Evolutionary conservation across 2,329 filamentous ascomycete species (phyloP), one percentile per base, ranked within the genome.

Genomic region (Periconia digitata): DNA sequence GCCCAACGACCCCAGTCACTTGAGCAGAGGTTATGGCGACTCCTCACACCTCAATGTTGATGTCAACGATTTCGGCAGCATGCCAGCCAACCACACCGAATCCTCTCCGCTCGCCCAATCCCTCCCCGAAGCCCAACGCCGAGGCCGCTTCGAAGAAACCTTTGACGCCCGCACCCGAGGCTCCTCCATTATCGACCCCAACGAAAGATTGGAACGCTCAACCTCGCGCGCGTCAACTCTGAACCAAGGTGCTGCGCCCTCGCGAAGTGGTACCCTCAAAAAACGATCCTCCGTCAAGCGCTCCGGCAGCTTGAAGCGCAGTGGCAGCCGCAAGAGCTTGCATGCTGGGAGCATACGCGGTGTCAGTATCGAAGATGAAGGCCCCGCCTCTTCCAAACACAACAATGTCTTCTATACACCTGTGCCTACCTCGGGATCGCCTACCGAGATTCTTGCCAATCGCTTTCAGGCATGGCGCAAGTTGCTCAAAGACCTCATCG

Each of bases 401-500:
- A 87, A 92, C 67, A 96, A 89, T 72, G 90, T 87, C 37, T 96
- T 96, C 69, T 86, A 85, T 69, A 91, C 90, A 41, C 94, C 94
- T 1, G 87, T 99, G 27, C 94, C 92, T 3, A 96, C 90, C 5
- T 83, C 82, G 16, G 90, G 90, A 3, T 91, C 85, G 44, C 94
- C 94, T 2, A 97, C 94, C 1, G 92, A 97, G 49, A 80, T 89
- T 43, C 79, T 99, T 23, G 88, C 90, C 37, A 89, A 85, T 60
- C 84, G 94, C 46, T 99, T 99, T 69, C 89, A 96, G 78, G 91
- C 89, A 43, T 99, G 94, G 94, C 85, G 94, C 62, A 96, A 95
- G 76, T 82, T 96, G 13, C 81, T 99, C 44, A 97, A 97, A 70
- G 92, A 96, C 58, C 79, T 97, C 38, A 96, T 97, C 57, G 77